A percentile compares a stretch with the other conserved stretches of the same genome.
These are phyloP conservation scores for Piper longum DNA, from an alignment of 164 flowering plant species.

Conservation along the genomic window DNA sequence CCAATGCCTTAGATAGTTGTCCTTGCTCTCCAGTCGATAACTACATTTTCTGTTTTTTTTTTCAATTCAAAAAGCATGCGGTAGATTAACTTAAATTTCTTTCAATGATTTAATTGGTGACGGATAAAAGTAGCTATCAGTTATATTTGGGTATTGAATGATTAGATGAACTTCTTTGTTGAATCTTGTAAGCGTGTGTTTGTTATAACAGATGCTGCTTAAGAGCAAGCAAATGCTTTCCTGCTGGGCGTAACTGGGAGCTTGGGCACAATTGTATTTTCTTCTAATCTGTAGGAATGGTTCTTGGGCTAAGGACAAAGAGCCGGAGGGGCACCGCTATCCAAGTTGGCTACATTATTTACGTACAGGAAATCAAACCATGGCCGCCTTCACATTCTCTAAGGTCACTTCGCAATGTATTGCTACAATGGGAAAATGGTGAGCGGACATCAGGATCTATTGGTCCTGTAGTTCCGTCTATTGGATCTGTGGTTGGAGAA, in stretches of 20 bases:
- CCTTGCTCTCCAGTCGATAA: too few relatives aligned
- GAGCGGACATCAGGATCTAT: constrained; percentile 42
- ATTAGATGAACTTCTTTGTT: too few relatives aligned
- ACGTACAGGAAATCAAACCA: constrained; percentile 64
- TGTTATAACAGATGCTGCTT: not conserved
- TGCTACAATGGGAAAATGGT: constrained; percentile 83
- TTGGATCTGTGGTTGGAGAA: constrained; percentile 35
- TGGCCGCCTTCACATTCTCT: constrained; percentile 70
- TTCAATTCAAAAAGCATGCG: too few relatives aligned
- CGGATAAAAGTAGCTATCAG: too few relatives aligned
- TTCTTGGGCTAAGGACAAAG: constrained; percentile 67
- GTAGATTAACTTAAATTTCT: too few relatives aligned
- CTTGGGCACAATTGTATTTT: not conserved
- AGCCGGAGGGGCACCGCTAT: constrained; percentile 32
- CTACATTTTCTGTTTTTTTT: too few relatives aligned
- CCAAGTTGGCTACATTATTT: constrained; percentile 48
- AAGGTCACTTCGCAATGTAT: constrained; percentile 39
- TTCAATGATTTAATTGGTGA: too few relatives aligned
- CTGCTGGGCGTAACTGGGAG: not conserved
- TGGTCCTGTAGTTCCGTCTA: constrained; percentile 14
- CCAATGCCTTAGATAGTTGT: too few relatives aligned
- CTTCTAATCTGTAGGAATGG: constrained; percentile 32
- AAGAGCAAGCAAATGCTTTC: not conserved
- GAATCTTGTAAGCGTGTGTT: not conserved
- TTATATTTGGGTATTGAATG: not conserved